Evolutionary conservation across 202 grass and related monocot species (phyloP), one percentile per base, ranked within the genome.

Genomic region (Miscanthus sacchariflorus): DNA sequence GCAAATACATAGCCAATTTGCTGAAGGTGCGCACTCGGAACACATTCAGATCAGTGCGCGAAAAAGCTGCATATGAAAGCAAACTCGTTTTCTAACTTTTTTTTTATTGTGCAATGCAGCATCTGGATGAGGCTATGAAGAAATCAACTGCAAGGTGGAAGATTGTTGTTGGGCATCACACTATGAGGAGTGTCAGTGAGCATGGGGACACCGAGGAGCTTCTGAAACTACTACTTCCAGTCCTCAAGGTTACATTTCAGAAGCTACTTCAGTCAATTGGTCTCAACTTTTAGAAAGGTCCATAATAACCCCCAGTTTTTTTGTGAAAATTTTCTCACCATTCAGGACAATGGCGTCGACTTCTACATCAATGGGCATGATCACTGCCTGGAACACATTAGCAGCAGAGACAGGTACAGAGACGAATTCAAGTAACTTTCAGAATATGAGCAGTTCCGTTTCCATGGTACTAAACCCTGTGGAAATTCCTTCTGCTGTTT

Each of bases 301-400:
- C 5, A 36, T 30, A 7, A 9, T 3, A 84, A 67, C n/a, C n/a
- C n/a, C n/a, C 56, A 25, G 61, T 23, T 0, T 7, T 45, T 74
- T 81, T 3, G 35, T 48, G 19, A 74, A 6, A 61, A 9, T 35
- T 77, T 77, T 25, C 18, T 24, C 23, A 56, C 2, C 21, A 4
- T 44, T 25, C 81, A 99, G 96, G 86, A 13, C 6, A 93, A 96
- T 7, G 27, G 42, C 72, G 66, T 90, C 1, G 91, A 96, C 75
- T 87, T 95, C 63, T 99, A 95, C 79, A 84, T 99, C 91, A 99
- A 99, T 6, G 96, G 96, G 18, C 96, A 98, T 5, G 94, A 98
- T 54, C 96, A 98, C 71, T 98, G 96, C 89, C 89, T 96, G 42
- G 87, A 99, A 74, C 96, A 99, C 88, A 96, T 99, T 82, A 99